These are phyloP conservation scores for Aspergillus bombycis DNA, from an alignment of 2,329 filamentous ascomycete genomes.

Conservation along the genomic window DNA sequence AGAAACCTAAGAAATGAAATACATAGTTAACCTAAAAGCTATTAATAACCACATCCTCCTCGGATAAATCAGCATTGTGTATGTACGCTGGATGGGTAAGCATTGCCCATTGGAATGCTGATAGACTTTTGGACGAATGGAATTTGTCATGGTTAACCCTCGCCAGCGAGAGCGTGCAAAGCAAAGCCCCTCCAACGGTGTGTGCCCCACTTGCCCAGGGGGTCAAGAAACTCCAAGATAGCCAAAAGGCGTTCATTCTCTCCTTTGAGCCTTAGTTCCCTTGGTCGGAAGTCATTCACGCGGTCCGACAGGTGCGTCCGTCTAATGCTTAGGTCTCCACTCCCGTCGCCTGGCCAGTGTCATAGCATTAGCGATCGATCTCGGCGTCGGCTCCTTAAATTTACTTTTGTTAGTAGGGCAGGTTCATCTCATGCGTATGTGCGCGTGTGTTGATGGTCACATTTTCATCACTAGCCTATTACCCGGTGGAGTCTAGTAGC, in stretches of 20 bases:
- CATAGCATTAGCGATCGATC: slow-evolving; percentile 12
- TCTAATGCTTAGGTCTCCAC: slow-evolving; percentile 1
- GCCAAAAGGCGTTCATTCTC: neutral
- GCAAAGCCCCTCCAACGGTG: slow-evolving; percentile 10
- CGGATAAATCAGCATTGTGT: neutral
- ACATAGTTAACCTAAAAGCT: slow-evolving; percentile 1
- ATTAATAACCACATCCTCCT: neutral
- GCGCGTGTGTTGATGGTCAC: neutral
- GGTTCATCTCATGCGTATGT: neutral
- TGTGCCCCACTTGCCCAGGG: slow-evolving; percentile 7
- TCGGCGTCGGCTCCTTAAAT: slow-evolving; percentile 8
- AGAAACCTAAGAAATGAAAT: neutral
- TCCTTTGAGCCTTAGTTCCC: neutral
- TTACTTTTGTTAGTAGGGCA: slow-evolving; percentile 1
- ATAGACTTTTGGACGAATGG: slow-evolving; percentile 5
- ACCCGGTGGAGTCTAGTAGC: neutral
- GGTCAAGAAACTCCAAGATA: neutral
- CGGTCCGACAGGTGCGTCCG: slow-evolving; percentile 8
- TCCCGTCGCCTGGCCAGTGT: neutral
- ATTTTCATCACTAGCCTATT: neutral
- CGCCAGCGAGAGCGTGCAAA: neutral
- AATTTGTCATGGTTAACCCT: slow-evolving; percentile 8
- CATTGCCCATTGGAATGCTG: neutral
- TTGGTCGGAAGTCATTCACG: neutral
- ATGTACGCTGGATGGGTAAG: neutral